Conservation (phyloP, 495 filamentous ascomycete genomes). For the Lasiosphaeria hispida region DNA sequence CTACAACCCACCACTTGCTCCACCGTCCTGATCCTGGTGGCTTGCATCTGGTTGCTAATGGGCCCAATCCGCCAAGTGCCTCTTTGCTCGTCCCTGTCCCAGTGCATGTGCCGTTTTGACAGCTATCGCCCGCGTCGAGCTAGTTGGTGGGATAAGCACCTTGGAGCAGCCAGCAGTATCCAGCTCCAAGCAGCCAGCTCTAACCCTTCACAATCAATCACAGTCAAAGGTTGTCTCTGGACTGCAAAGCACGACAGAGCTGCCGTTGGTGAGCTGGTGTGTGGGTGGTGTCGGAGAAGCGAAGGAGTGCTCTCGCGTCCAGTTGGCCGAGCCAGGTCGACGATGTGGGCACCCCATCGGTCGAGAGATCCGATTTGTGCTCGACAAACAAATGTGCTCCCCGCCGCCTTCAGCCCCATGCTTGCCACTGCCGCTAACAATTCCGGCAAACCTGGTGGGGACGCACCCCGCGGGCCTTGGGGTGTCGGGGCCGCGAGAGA, state of each 20-base stretch:
- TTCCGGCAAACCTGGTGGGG: background rate
- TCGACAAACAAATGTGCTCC: background rate
- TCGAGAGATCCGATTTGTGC: background rate
- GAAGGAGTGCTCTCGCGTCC: background rate
- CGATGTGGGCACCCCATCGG: background rate
- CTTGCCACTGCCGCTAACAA: background rate
- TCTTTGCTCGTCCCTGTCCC: background rate
- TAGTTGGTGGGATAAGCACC: background rate
- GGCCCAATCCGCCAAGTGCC: background rate
- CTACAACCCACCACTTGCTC: background rate
- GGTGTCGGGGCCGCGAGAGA: too few relatives aligned
- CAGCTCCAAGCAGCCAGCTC: too few relatives aligned
- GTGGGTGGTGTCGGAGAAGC: background rate
- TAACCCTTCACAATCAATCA: background rate
- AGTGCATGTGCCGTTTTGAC: constrained; percentile 9
- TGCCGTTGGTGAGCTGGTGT: background rate
- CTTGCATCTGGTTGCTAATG: constrained; percentile 10
- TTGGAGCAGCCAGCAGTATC: background rate
- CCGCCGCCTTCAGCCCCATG: too few relatives aligned
- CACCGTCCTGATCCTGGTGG: constrained; percentile 8
- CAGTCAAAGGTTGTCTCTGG: background rate
- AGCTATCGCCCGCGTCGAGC: background rate
- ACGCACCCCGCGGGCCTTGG: background rate
- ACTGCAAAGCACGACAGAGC: background rate
- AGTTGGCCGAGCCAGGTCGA: background rate